These are phyloP conservation scores for Rhizoctonia solani DNA, from an alignment of 1,284 basidiomycete genomes.

Conservation along the genomic window DNA sequence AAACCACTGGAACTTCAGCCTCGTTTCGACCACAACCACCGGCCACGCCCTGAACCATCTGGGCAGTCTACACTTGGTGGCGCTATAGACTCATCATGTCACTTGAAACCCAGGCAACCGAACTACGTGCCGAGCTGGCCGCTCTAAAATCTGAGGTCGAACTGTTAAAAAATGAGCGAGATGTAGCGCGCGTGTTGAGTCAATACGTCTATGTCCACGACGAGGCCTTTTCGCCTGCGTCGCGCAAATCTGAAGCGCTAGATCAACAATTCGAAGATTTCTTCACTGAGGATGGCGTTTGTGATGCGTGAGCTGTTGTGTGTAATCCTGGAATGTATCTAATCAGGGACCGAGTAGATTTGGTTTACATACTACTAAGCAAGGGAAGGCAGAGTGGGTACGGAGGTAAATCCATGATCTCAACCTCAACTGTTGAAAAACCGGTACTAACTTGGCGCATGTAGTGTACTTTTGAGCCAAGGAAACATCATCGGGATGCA, in stretches of 20 bases:
- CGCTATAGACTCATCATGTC: background rate
- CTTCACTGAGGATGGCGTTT: slow-evolving; percentile 14
- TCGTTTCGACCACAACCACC: background rate
- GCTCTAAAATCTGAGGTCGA: background rate
- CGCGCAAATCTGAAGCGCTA: background rate
- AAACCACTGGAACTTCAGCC: background rate
- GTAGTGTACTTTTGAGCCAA: slow-evolving; percentile 10
- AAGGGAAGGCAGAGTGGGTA: slow-evolving; percentile 24
- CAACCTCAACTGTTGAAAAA: background rate
- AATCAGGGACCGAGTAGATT: background rate
- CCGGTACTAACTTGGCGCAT: too few species aligned
- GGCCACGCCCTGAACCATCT: background rate
- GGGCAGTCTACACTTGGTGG: background rate
- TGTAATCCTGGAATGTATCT: background rate
- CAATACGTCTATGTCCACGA: slow-evolving; percentile 26
- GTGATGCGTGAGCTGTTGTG: slow-evolving; percentile 16
- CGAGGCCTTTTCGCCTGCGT: slow-evolving; percentile 8
- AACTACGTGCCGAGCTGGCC: slow-evolving; percentile 12
- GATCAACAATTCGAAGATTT: slow-evolving; percentile 15
- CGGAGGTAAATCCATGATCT: background rate
- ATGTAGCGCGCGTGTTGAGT: slow-evolving; percentile 17
- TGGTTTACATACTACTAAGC: slow-evolving; percentile 3
- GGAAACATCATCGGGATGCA: slow-evolving; percentile 14
- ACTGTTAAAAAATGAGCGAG: slow-evolving; percentile 2
- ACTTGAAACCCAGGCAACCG: background rate